Conservation (phyloP, 2,329 filamentous ascomycete species). For the Penicillium sp. region DNA sequence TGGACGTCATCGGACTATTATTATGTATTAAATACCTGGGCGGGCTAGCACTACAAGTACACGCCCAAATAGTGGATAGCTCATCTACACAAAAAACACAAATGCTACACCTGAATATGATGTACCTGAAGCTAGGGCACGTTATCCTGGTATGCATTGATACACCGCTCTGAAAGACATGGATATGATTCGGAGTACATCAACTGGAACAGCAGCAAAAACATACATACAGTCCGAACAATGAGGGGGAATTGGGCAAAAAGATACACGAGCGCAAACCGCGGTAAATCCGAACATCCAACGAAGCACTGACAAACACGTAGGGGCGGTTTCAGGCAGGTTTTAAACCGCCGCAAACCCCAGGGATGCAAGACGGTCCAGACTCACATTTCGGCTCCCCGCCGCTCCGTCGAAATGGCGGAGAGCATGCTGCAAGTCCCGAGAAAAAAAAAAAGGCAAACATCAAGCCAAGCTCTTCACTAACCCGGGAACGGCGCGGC, state of each 20-base stretch:
- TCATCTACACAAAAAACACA: not conserved
- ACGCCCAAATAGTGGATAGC: not conserved
- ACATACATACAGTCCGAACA: not conserved
- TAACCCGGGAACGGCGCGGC: constrained; percentile 2
- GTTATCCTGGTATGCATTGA: too few species aligned
- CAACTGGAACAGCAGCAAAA: not conserved
- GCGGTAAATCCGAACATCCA: constrained; percentile 4
- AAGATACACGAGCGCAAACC: constrained; percentile 1
- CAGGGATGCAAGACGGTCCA: constrained; percentile 7
- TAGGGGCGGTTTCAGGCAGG: not conserved
- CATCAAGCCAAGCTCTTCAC: not conserved
- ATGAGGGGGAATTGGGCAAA: not conserved
- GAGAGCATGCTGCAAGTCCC: constrained; percentile 6
- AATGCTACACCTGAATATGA: not conserved
- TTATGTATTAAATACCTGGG: not conserved
- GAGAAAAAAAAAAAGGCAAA: constrained; percentile 11
- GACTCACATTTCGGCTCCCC: not conserved
- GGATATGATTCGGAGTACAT: not conserved
- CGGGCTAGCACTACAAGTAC: not conserved
- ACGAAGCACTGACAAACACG: not conserved
- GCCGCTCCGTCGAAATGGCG: constrained; percentile 1
- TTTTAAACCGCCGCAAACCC: constrained; percentile 1
- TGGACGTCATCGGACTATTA: not conserved
- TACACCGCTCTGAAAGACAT: not conserved
- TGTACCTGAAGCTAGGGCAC: too few species aligned